Base-by-base conservation (phyloP, 768 basidiomycete genomes). In the Mycena alexandri region DNA sequence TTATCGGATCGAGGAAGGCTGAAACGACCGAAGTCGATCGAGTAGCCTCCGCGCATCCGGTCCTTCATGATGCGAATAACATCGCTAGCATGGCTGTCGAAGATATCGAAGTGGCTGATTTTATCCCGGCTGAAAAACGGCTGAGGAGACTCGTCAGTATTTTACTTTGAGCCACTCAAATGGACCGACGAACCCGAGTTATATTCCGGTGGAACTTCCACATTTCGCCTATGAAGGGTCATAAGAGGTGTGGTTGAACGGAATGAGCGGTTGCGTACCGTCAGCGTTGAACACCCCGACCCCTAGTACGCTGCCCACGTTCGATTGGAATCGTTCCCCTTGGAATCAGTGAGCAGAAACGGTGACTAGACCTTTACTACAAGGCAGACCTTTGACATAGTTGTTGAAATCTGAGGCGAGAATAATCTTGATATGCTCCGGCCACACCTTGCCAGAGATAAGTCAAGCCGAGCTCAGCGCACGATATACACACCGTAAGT, bases 201-300 rank as follows among this genome's bases (percentile, higher is more conserved):
- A 67, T 60, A 2, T 10, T 48, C 41, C 70, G 70, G 34, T 71
- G 70, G 55, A 61, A 88, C 84, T 88, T 89, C 89, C 89, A 90
- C 78, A 85, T 83, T 8, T 87, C 86, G 24, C 85, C 85, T 85
- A 10, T 5, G 56, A 33, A 67, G 14, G 21, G 2, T 12, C 43
- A 24, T 43, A 43, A 33, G 21, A 38, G 19, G 4, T 11, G 16
- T 2, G 9, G 22, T 16, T 42, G 4, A 24, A 3, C 14, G 11
- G 5, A 38, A 38, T 38, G 8, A 13, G 3, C 41, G 13, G 11
- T 24, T 21, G 42, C 59, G 21, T 71, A 83, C 87, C 86, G 72
- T 88, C 87, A 0, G 86, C 82, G 65, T 86, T 88, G 77, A 90
- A 89, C 0, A 90, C 87, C 0, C 89, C 89, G 1, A 71, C 70